Percentiles rank a stretch among this genome's conserved stretches.
These are phyloP conservation scores for Pseudocercospora vitis DNA, from an alignment of 2,329 filamentous ascomycete genomes.

Conservation along the genomic window DNA sequence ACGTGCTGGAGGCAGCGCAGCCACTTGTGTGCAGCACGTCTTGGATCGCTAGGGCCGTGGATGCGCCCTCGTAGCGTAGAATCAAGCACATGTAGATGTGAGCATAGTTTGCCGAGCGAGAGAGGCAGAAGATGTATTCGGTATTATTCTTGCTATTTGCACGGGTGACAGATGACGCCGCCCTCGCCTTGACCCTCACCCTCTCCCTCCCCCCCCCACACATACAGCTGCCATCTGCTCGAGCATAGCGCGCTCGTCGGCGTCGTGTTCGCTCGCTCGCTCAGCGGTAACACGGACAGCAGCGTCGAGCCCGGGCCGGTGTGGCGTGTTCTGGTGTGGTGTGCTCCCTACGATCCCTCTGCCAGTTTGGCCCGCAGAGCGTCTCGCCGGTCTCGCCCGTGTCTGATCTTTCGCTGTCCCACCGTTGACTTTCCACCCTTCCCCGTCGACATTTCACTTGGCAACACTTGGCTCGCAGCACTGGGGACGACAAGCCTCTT, in stretches of 20 bases:
- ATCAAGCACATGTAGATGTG: background rate
- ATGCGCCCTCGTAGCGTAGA: background rate
- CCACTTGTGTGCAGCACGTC: background rate
- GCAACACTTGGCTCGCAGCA: slow-evolving; percentile 7
- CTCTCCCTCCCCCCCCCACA: background rate
- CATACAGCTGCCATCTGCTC: too few species aligned
- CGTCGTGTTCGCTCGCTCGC: background rate
- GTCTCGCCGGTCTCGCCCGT: too few species aligned
- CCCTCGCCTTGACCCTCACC: too few species aligned
- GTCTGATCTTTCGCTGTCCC: background rate
- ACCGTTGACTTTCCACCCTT: background rate
- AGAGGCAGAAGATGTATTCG: too few species aligned
- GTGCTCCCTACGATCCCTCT: too few species aligned
- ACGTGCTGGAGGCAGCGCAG: background rate
- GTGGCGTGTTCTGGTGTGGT: too few species aligned
- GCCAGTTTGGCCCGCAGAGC: too few species aligned
- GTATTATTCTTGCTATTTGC: too few species aligned
- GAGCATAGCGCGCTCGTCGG: background rate
- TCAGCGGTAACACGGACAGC: slow-evolving; percentile 3
- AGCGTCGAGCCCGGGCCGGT: background rate
- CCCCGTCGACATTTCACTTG: slow-evolving; percentile 6
- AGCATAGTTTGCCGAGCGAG: background rate
- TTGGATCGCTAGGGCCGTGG: too few species aligned
- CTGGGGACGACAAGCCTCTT: slow-evolving; percentile 5
- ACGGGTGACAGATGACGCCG: slow-evolving; percentile 3